A percentile compares a stretch with the other conserved stretches of the same genome.
Evolutionary conservation across 345 rosid genomes (phyloP).

Genomic region (Abelmoschus esculentus): DNA sequence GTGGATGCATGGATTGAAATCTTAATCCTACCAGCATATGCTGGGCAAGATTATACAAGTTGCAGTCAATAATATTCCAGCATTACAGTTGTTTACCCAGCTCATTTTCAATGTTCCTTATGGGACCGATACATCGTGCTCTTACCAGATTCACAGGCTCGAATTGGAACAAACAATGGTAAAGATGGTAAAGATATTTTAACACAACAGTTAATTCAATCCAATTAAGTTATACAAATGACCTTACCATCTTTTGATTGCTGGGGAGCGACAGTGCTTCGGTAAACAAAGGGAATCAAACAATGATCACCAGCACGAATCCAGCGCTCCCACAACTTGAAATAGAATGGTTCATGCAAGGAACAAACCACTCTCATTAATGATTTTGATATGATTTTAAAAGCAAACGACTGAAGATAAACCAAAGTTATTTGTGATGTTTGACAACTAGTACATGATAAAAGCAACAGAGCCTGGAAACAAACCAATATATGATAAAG

Average conservation of each 20-base stretch:
- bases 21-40: not conserved
- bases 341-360: too few species aligned
- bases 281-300: too few species aligned
- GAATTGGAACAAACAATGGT: too few species aligned
- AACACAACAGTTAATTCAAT: too few species aligned
- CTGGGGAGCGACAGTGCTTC: too few species aligned
- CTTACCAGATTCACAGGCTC: not conserved
- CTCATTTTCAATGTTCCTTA: not conserved
- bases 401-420: too few species aligned
- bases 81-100: not conserved
- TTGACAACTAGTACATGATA: not conserved
- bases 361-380: too few species aligned
- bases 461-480: not conserved
- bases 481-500: not conserved
- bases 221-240: not conserved
- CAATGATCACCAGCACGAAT: too few species aligned
- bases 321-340: too few species aligned
- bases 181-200: not conserved
- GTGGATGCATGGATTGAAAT: not conserved
- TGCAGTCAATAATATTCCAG: not conserved
- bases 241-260: too few species aligned
- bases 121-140: not conserved
- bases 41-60: not conserved
- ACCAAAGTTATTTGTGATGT: too few species aligned
- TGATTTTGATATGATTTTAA: too few species aligned